These are phyloP conservation scores for Periconia macrospinosa DNA, from an alignment of 2,329 filamentous ascomycete species.

Conservation along the genomic window DNA sequence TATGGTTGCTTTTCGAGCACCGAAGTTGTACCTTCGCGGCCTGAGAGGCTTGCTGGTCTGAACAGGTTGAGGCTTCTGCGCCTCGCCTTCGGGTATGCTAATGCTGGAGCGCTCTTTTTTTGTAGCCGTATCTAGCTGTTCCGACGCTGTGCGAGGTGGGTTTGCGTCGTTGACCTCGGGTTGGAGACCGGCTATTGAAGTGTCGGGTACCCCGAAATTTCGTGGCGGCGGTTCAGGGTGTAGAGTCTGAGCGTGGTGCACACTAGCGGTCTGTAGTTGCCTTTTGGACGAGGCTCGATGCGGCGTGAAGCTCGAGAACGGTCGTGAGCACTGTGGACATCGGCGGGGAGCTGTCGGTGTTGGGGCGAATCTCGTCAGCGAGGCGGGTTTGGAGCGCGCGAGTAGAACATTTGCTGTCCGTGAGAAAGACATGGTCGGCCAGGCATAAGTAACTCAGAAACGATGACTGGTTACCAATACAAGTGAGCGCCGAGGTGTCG, in stretches of 20 bases:
- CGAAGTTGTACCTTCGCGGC: constrained; percentile 67
- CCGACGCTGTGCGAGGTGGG: constrained; percentile 44
- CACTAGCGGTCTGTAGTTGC: constrained; percentile 65
- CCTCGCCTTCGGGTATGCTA: constrained; percentile 63
- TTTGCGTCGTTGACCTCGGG: constrained; percentile 52
- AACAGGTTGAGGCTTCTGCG: constrained; percentile 64
- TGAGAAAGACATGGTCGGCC: constrained; percentile 35
- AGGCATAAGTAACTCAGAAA: neutral
- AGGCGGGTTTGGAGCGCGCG: constrained; percentile 24
- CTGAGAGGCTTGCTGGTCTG: constrained; percentile 49
- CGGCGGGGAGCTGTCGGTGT: constrained; percentile 23
- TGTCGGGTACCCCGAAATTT: constrained; percentile 61
- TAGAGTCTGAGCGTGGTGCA: constrained; percentile 64
- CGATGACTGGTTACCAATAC: neutral
- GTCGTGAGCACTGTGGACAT: constrained; percentile 50
- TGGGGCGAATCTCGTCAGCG: constrained; percentile 30
- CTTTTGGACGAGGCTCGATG: constrained; percentile 40
- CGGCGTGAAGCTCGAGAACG: constrained; percentile 46
- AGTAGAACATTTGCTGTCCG: constrained; percentile 24
- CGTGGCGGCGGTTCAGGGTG: constrained; percentile 59
- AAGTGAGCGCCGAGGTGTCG: constrained; percentile 5
- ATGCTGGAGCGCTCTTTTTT: constrained; percentile 40
- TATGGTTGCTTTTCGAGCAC: constrained; percentile 88
- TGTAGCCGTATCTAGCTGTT: constrained; percentile 18
- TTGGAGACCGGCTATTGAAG: constrained; percentile 60